Base-by-base conservation (phyloP, 768 basidiomycete species). In the Boletus reticulatus region DNA sequence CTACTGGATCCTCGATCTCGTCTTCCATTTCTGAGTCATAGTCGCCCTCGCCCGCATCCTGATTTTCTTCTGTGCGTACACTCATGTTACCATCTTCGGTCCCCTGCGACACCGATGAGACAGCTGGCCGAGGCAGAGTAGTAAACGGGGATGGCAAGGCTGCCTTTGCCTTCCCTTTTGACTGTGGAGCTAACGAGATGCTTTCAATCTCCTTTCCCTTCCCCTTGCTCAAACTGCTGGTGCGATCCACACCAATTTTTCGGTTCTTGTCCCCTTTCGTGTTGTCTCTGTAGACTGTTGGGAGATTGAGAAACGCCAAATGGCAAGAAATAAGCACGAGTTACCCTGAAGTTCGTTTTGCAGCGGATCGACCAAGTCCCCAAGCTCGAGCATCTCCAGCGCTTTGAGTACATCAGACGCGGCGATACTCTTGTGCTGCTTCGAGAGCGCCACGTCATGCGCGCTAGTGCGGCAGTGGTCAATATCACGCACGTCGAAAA, bases 391-490 rank as follows among this genome's bases (percentile, higher is more conserved):
- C 52, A 82, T 74, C 65, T 93, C 91, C 9, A 94, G 79, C 0
- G 91, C 94, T 66, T 88, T 91, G 58, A 95, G 81, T 0, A 97
- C 92, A 66, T 96, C 94, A 0, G 92, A 85, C 0, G 92, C 92
- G 6, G 92, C 88, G 42, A 95, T 89, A 55, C 88, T 89, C 71
- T 93, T 94, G 70, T 91, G 91, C 54, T 90, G 87, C 59, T 90
- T 87, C 4, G 85, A 83, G n/a, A 77, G 72, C 0, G 94, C 91
- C 17, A 94, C 86, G 59, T 95, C 94, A 60, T 95, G 94, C 0
- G 94, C 90, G 9, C 94, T 95, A 52, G 31, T 24, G 42, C 11
- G 43, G 43, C 14, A 7, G 27, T 1, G 17, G 44, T 66, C 51
- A 67, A 50, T 20, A 29, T 32, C 34, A 46, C 47, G 44, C 12